phyloP scores from a whole-genome alignment of 2,329 filamentous ascomycete species.

The Penicillium janthinellum region DNA sequence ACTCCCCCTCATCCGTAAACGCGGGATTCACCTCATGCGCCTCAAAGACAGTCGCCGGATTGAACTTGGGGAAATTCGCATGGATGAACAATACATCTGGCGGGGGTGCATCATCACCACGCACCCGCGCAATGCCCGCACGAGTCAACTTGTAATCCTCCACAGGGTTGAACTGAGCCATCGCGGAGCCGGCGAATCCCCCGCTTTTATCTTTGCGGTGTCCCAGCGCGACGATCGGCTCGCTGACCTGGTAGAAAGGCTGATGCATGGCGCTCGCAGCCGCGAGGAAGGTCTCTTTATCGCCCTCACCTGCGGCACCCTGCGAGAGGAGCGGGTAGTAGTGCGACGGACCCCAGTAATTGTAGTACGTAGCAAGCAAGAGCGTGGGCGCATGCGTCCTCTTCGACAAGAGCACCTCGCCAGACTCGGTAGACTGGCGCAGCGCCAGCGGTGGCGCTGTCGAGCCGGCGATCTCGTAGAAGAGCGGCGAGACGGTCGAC shows the following conservation, averaged over 20 bases:
- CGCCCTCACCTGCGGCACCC: conserved; percentile 50
- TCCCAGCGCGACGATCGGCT: conserved; percentile 39
- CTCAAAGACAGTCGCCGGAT: conserved; percentile 41
- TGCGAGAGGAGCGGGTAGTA: conserved; percentile 51
- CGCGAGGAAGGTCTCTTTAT: conserved; percentile 54
- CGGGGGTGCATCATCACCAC: conserved; percentile 31
- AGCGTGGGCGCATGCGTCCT: conserved; percentile 50
- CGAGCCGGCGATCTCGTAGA: conserved; percentile 49
- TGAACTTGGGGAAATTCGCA: conserved; percentile 45
- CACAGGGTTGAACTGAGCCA: conserved; percentile 43
- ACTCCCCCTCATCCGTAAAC: conserved; percentile 33
- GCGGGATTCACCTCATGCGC: conserved; percentile 30
- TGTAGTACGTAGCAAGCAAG: conserved; percentile 57
- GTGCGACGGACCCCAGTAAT: conserved; percentile 55
- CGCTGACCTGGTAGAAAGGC: conserved; percentile 48
- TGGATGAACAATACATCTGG: conserved; percentile 46
- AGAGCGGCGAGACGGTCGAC: conserved; percentile 45
- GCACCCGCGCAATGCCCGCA: conserved; percentile 32
- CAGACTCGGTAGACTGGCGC: conserved; percentile 50
- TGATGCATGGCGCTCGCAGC: conserved; percentile 45
- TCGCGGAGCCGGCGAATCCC: conserved; percentile 39
- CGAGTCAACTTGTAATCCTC: conserved; percentile 35
- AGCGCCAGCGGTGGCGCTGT: conserved; percentile 32
- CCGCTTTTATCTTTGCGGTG: conserved; percentile 29
- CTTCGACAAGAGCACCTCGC: conserved; percentile 54